These are phyloP conservation scores for Plasmodium berghei DNA, from an alignment of 169 alveolate genomes.

Conservation along the genomic window DNA sequence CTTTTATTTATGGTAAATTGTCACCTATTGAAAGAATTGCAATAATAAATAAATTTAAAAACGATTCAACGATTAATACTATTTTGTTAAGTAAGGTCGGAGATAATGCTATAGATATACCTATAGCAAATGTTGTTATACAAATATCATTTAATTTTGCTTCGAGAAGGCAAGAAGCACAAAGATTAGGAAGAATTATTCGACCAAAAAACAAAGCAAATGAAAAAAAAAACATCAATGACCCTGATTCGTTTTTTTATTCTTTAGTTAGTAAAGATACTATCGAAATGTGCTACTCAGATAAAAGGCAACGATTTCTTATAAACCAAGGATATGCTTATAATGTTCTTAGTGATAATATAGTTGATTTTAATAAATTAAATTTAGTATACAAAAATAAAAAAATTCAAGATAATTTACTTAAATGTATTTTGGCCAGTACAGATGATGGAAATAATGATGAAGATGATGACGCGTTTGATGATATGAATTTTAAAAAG, in stretches of 20 bases:
- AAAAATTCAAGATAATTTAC: conserved; percentile 82
- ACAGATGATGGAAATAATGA: conserved; percentile 83
- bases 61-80: conserved; percentile 84
- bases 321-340: conserved; percentile 94
- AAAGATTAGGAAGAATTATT: conserved; percentile 99
- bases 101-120: conserved; percentile 99
- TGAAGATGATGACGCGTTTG: conserved; percentile 81
- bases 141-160: conserved; percentile 98
- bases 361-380: conserved; percentile 80
- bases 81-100: conserved; percentile 98
- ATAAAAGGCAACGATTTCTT: conserved; percentile 97
- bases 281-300: conserved; percentile 96
- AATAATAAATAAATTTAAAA: conserved; percentile 94
- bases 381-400: conserved; percentile 80
- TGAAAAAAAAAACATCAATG: conserved; percentile 84
- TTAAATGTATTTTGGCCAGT: conserved; percentile 80
- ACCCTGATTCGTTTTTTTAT: conserved; percentile 96
- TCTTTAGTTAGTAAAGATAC: conserved; percentile 98
- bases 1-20: conserved; percentile 94
- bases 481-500: conserved; percentile 50
- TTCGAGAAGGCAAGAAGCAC: conserved; percentile 99
- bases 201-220: conserved; percentile 96
- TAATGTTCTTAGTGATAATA: conserved; percentile 84
- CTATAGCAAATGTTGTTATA: conserved; percentile 99
- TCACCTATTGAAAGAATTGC: conserved; percentile 92